These are phyloP conservation scores for Ustilago esculenta DNA, from an alignment of 1,284 basidiomycete species.

Conservation along the genomic window DNA sequence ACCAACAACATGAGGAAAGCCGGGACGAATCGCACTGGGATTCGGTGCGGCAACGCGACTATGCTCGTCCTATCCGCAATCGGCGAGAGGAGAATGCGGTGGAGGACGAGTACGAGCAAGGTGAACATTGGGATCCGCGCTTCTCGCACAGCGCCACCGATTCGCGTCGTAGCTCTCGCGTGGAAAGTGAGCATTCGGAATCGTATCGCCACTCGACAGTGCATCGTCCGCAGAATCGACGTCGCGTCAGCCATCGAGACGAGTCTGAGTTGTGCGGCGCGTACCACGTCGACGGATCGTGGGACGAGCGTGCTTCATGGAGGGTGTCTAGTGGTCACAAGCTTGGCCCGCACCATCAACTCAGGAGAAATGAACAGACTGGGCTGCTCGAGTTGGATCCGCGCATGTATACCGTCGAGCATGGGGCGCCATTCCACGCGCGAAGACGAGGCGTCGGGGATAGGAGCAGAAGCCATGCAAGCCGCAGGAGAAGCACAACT, in stretches of 20 bases:
- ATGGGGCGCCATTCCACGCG: constrained; percentile 21
- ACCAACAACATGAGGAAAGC: not conserved
- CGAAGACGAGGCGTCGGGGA: constrained; percentile 1
- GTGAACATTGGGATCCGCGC: constrained; percentile 22
- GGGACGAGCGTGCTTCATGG: constrained; percentile 50
- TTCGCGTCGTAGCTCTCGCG: constrained; percentile 30
- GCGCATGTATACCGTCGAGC: constrained; percentile 33
- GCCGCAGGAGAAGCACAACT: not conserved
- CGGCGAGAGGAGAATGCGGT: constrained; percentile 19
- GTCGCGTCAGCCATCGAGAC: constrained; percentile 7
- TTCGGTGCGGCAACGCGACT: constrained; percentile 7
- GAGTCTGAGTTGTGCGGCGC: constrained; percentile 20
- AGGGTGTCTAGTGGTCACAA: constrained; percentile 52
- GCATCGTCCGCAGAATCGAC: constrained; percentile 26
- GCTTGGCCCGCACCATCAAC: constrained; percentile 47
- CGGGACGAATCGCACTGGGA: not conserved
- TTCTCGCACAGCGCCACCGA: constrained; percentile 6
- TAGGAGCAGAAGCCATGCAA: constrained; percentile 7
- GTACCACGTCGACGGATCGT: constrained; percentile 34
- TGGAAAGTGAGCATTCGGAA: constrained; percentile 20
- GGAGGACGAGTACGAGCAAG: constrained; percentile 41
- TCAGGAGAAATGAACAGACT: constrained; percentile 34
- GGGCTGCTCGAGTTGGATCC: constrained; percentile 40
- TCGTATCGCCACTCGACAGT: constrained; percentile 36
- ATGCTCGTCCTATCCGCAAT: constrained; percentile 17